Base-by-base conservation (phyloP, 306 rosid genomes). In the Vachellia collinsii region DNA sequence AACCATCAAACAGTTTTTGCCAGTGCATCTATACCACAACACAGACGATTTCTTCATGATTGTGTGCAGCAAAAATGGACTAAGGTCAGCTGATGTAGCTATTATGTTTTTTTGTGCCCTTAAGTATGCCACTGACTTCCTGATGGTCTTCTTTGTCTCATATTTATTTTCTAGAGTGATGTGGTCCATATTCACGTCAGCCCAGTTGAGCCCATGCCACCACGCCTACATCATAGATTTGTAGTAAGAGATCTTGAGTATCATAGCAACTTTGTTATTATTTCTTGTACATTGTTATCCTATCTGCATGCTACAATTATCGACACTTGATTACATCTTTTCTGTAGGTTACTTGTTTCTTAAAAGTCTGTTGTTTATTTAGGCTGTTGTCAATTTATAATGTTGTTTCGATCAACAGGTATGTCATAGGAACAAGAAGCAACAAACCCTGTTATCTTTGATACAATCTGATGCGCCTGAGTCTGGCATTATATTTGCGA, bases 31-130 rank as follows among this genome's bases (percentile, higher is more conserved):
- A 90, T 95, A 84, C 99, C 98, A 43, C 96, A 93, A 85, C 99
- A 93, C 81, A 90, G 87, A 46, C 93, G 88, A 77, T 95, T 93
- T 83, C 72, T 93, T 83, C 88, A 89, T 51, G 97, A 95, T 79
- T 91, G 90, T 75, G 84, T 93, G 87, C 98, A 95, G 83, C 98
- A 95, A 86, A 95, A 95, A 82, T 95, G 99, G 97, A 91, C 99
- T 37, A 93, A 95, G 94, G 98, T 91, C 76, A 78, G 79, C 54
- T 72, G 56, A 56, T 89, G 74, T 74, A 58, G 75, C 70, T 78
- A 61, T 37, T 78, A 29, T 72, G 36, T 78, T 87, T 79, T 66
- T 56, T 56, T 87, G 42, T 63, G 29, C 17, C 61, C 37, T 75
- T 20, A 78, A 74, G 16, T 25, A 76, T 81, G 19, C 62, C 59